Conservation (phyloP, 2,329 filamentous ascomycete species). For the Scedosporium aurantiacum region DNA sequence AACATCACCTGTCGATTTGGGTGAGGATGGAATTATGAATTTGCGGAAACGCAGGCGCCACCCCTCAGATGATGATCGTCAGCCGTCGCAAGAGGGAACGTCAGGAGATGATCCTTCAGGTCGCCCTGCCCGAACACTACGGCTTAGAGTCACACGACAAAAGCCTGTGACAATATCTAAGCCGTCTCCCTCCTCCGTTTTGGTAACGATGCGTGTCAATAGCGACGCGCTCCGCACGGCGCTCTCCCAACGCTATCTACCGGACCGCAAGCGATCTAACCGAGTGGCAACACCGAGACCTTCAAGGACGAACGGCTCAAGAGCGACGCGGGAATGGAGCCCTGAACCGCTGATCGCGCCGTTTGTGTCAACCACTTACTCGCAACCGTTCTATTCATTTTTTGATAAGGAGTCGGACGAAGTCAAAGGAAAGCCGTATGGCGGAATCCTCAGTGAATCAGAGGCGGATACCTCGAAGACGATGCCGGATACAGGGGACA, state of each 20-base stretch:
- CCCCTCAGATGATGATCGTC: conserved; percentile 31
- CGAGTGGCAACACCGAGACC: conserved; percentile 13
- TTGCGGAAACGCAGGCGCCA: conserved; percentile 44
- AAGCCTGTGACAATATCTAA: conserved; percentile 9
- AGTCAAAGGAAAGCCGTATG: conserved; percentile 84
- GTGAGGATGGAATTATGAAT: conserved; percentile 41
- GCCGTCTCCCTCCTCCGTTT: conserved; percentile 26
- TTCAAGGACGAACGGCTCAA: conserved; percentile 1
- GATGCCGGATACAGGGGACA: conserved; percentile 67
- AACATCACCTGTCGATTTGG: conserved; percentile 54
- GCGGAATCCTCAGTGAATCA: conserved; percentile 76
- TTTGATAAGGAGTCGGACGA: conserved; percentile 85
- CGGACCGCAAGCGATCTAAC: conserved; percentile 1
- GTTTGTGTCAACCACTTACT: conserved; percentile 48
- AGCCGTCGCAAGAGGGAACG: conserved; percentile 23
- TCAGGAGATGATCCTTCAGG: conserved; percentile 14
- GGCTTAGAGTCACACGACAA: conserved; percentile 3
- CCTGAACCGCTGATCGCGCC: conserved; percentile 36
- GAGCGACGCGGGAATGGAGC: not conserved
- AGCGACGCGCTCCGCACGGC: conserved; percentile 50
- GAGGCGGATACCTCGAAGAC: conserved; percentile 91
- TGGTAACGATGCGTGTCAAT: conserved; percentile 49
- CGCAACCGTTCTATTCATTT: conserved; percentile 77
- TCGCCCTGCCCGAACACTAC: not conserved
- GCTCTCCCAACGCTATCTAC: conserved; percentile 20